Evolutionary conservation across 2,329 filamentous ascomycete genomes (phyloP), one percentile per base, ranked within the genome.

Genomic region (Apiospora saccharicola): DNA sequence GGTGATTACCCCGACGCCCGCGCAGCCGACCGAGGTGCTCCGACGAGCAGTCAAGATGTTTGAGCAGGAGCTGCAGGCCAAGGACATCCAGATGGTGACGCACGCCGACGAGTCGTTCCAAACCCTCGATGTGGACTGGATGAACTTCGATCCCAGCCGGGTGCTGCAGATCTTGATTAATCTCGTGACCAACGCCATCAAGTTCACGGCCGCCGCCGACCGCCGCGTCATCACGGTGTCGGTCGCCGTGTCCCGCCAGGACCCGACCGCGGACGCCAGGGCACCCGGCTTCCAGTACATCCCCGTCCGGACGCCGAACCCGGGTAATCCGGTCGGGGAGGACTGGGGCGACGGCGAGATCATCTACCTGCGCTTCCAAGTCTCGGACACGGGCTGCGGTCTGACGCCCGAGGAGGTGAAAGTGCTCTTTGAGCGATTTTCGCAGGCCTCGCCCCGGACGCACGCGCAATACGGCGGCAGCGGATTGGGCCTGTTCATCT

Each of bases 331-430:
- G 1, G 64, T 70, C 0, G 76, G 76, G 1, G 79, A 79, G 1
- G 80, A 81, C 19, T 81, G 81, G 80, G 81, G 81, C 0, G 73
- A 70, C 1, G 82, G 80, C 6, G 80, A 83, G 16, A 46, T 77
- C 0, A 16, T 84, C 0, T 85, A 83, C 68, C 73, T 85, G 14
- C 76, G 78, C 1, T 84, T 93, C 76, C 86, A 88, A 10, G 90
- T 93, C 1, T 85, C 87, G 71, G 91, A 93, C 75, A 92, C 90
- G 0, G 91, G 91, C 0, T 88, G 90, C 34, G 90, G 90, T 0
- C 85, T 93, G 16, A 89, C 83, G 2, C 84, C 87, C 0, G 86
- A 90, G 68, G 91, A 92, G 76, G 91, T 90, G 79, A 91, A 90
- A 73, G 82, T 90, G 12, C 84, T 93, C 0, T 93, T 93, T 76